phyloP scores from a whole-genome alignment of 768 basidiomycete species.

The Boletus insuetus region DNA sequence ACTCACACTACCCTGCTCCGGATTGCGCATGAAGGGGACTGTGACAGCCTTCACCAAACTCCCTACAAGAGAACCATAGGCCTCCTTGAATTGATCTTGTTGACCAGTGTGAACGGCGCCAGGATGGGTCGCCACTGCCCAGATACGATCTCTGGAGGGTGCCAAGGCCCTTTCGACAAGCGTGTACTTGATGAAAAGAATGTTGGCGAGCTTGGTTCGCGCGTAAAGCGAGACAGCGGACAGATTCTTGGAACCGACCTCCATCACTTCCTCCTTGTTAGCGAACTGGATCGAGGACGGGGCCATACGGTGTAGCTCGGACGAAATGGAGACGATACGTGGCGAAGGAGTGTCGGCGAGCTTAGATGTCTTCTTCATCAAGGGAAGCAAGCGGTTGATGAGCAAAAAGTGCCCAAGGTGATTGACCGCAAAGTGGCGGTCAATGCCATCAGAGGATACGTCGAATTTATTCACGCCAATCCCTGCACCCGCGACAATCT shows the following conservation, averaged over 20 bases:
- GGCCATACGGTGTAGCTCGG: constrained; percentile 1
- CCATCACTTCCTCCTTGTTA: background rate
- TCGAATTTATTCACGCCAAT: background rate
- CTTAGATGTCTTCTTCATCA: background rate
- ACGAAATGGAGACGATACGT: constrained; percentile 5
- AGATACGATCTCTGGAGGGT: background rate
- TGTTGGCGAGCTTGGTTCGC: constrained; percentile 1
- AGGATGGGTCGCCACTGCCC: background rate
- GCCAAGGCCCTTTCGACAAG: background rate
- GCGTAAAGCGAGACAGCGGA: constrained; percentile 6
- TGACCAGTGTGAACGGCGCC: background rate
- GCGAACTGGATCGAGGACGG: background rate
- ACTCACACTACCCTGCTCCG: constrained; percentile 25
- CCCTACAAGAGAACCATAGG: background rate
- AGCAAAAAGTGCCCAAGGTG: too few species aligned
- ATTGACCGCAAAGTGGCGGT: too few species aligned
- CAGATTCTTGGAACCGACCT: background rate
- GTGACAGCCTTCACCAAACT: constrained; percentile 18
- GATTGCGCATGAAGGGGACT: constrained; percentile 28
- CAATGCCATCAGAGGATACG: background rate
- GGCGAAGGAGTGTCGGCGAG: background rate
- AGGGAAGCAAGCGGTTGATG: too few species aligned
- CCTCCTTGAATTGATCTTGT: constrained; percentile 3
- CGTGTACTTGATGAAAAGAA: background rate
- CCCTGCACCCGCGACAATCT: background rate